Evolutionary conservation across 1,284 basidiomycete genomes (phyloP).

Genomic region (Ustilago bromivora): DNA sequence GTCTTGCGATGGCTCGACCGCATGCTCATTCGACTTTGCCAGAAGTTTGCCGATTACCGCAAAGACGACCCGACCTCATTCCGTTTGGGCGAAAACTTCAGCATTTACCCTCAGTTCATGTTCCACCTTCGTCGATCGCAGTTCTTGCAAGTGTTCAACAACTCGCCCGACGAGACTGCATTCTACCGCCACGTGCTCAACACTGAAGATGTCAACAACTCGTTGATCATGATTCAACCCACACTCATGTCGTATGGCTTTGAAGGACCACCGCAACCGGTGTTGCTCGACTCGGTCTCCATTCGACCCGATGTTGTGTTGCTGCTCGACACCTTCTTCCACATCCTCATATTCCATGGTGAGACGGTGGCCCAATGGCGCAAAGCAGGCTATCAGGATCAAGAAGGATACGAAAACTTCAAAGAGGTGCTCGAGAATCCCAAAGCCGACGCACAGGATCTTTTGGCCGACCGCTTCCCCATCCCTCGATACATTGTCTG

Average conservation of each 20-base stretch:
- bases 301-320: slow-evolving; percentile 97
- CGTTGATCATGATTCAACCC: slow-evolving; percentile 99
- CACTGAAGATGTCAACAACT: slow-evolving; percentile 99
- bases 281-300: slow-evolving; percentile 95
- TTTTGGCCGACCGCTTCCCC: slow-evolving; percentile 93
- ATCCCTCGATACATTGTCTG: slow-evolving; percentile 98
- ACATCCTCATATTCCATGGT: slow-evolving; percentile 99
- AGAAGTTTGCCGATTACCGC: slow-evolving; percentile 98
- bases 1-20: slow-evolving; percentile 97
- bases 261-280: slow-evolving; percentile 88
- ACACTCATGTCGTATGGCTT: slow-evolving; percentile 99
- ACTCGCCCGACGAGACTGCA: slow-evolving; percentile 98
- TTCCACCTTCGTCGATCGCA: slow-evolving; percentile 97
- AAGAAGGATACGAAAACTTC: slow-evolving; percentile 99
- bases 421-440: slow-evolving; percentile 92
- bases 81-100: slow-evolving; percentile 93
- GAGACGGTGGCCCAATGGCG: slow-evolving; percentile 97
- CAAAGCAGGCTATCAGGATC: slow-evolving; percentile 99
- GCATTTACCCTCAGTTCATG: slow-evolving; percentile 99
- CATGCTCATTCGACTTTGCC: slow-evolving; percentile 97
- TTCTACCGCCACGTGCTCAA: slow-evolving; percentile 98
- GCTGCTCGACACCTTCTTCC: slow-evolving; percentile 99
- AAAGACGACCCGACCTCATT: slow-evolving; percentile 98
- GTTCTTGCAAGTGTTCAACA: slow-evolving; percentile 99
- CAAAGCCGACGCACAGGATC: slow-evolving; percentile 77